A percentile compares a stretch with the other conserved stretches of the same genome.
These are phyloP conservation scores for Epichloe typhina DNA, from an alignment of 2,329 filamentous ascomycete genomes.

Conservation along the genomic window DNA sequence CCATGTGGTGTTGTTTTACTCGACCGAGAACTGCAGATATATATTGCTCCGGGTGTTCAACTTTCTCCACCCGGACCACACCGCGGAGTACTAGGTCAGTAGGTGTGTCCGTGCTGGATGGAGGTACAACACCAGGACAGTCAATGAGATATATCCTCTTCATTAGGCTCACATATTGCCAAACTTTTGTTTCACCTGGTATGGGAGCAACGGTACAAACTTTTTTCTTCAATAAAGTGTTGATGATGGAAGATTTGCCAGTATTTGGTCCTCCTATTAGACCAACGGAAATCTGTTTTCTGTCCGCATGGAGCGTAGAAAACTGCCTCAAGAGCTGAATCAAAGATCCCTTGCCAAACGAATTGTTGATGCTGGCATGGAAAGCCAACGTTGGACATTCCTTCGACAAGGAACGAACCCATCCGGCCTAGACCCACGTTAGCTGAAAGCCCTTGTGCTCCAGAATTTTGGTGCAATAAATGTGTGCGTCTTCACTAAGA, in stretches of 20 bases:
- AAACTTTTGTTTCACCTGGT: conserved; percentile 92
- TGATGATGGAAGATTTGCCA: conserved; percentile 94
- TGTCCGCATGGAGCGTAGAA: conserved; percentile 71
- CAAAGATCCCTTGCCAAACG: conserved; percentile 88
- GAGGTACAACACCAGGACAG: conserved; percentile 90
- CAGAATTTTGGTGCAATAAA: conserved; percentile 9
- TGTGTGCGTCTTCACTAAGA: conserved; percentile 99
- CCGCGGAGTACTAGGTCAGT: conserved; percentile 82
- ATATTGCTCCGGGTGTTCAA: conserved; percentile 93
- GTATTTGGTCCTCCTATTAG: conserved; percentile 72
- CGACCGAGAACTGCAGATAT: conserved; percentile 69
- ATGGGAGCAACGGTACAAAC: conserved; percentile 90
- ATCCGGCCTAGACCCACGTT: conserved; percentile 56
- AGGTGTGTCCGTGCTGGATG: conserved; percentile 69
- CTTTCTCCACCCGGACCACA: conserved; percentile 88
- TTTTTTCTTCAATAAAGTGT: conserved; percentile 87
- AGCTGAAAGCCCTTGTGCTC: conserved; percentile 1
- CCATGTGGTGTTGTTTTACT: conserved; percentile 77
- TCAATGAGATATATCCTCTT: conserved; percentile 85
- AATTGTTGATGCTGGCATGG: conserved; percentile 87
- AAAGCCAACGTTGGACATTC: conserved; percentile 92
- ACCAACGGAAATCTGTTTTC: conserved; percentile 90
- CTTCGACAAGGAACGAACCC: conserved; percentile 79
- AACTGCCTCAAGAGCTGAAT: conserved; percentile 91
- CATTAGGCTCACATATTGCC: conserved; percentile 96